Evolutionary conservation across 148 eudicot species (phyloP), one percentile per base, ranked within the genome.

Genomic region (Dianthus caryophyllus): DNA sequence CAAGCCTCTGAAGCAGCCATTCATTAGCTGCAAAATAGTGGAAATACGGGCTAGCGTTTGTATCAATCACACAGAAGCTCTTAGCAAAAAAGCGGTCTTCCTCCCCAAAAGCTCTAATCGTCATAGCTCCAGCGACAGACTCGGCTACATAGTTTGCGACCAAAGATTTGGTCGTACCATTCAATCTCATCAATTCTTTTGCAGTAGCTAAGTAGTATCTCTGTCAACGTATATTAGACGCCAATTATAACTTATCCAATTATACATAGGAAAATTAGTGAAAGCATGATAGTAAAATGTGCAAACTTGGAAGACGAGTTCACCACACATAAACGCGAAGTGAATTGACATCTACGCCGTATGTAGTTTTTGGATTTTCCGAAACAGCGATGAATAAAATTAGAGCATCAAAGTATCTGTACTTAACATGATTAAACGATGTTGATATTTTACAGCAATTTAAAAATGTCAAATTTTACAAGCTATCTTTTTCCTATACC

Each of bases 141-240:
- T 92, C 96, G 31, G 97, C 93, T 17, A 92, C 78, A 82, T 92
- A 90, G 83, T 92, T 89, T 20, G 96, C 97, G 9, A 92, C 87
- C 36, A 83, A 78, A 41, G 97, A 92, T 71, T 92, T 92, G 56
- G 93, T 89, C 30, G 97, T 92, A 43, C 97, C 97, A 71, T 92
- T 92, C 61, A 92, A 81, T 75, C 94, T 79, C 96, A 92, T 89
- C 77, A 92, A 56, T 75, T 82, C 93, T 77, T 89, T 92, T 2
- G 97, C 97, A 30, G 96, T 78, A 11, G 87, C 75, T 57, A 75
- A 89, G 71, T 88, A 87, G 81, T 92, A 89, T 62, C 79, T 85
- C 97, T 92, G 79, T 74, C 39, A 56, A 38, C 47, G 65, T 46
- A 24, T 1, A 29, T 66, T 18, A 66, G 2, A 53, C 61, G 29